phyloP scores from a whole-genome alignment of 2,329 filamentous ascomycete species.

The Microsporum ferrugineum region DNA sequence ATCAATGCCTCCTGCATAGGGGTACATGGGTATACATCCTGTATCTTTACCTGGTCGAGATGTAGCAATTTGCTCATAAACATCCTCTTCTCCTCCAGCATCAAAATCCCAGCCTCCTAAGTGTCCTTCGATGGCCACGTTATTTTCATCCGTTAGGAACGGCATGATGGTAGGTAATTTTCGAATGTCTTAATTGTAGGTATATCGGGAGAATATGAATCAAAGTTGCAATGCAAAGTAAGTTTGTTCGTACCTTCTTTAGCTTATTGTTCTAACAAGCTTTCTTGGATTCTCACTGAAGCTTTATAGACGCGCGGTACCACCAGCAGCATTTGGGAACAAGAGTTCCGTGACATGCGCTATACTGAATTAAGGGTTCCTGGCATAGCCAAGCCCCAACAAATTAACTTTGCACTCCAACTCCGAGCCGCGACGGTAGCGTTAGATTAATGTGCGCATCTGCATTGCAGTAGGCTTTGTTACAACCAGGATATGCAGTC shows the following conservation, averaged over 20 bases:
- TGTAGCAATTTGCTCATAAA: neutral
- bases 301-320: neutral
- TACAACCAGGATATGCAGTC: neutral
- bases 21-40: conserved; percentile 24
- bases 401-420: neutral
- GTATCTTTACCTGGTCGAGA: neutral
- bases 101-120: neutral
- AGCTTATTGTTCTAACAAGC: neutral
- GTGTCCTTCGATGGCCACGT: neutral
- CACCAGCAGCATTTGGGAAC: neutral
- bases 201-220: neutral
- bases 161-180: neutral
- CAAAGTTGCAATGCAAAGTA: neutral
- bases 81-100: neutral
- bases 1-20: conserved; percentile 27
- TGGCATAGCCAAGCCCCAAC: neutral
- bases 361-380: neutral
- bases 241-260: neutral
- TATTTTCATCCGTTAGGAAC: neutral
- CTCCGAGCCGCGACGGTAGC: neutral
- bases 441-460: neutral
- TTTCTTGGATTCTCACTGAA: neutral
- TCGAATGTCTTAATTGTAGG: neutral
- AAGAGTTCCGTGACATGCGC: neutral
- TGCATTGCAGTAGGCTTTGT: neutral